phyloP scores from a whole-genome alignment of 2,329 filamentous ascomycete species.

The Immersiporthe knoxdaviesiana region DNA sequence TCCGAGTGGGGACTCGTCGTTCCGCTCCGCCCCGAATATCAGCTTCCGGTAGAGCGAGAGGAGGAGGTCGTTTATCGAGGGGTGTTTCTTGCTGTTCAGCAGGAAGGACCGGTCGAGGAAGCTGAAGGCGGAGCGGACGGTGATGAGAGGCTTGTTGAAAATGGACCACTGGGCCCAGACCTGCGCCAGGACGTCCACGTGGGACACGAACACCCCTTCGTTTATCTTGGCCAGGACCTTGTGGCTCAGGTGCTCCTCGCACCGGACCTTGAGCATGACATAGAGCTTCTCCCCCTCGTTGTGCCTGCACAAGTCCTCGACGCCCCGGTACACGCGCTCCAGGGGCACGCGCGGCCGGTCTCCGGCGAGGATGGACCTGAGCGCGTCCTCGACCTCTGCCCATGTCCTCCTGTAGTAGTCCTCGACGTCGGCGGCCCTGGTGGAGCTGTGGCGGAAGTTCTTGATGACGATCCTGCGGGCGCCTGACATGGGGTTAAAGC shows the following conservation, averaged over 20 bases:
- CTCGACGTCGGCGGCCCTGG: slow-evolving; percentile 63
- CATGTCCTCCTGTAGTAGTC: slow-evolving; percentile 79
- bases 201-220: slow-evolving; percentile 52
- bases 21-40: slow-evolving; percentile 45
- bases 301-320: slow-evolving; percentile 88
- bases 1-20: slow-evolving; percentile 29
- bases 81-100: slow-evolving; percentile 69
- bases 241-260: slow-evolving; percentile 68
- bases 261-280: slow-evolving; percentile 65
- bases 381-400: slow-evolving; percentile 72
- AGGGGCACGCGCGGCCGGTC: slow-evolving; percentile 70
- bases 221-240: slow-evolving; percentile 61
- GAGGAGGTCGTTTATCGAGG: slow-evolving; percentile 80
- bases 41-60: slow-evolving; percentile 73
- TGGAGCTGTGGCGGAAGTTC: slow-evolving; percentile 73
- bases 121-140: slow-evolving; percentile 87
- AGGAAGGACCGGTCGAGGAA: slow-evolving; percentile 92
- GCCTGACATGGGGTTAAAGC: slow-evolving; percentile 74
- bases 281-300: slow-evolving; percentile 72
- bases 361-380: slow-evolving; percentile 73
- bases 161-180: slow-evolving; percentile 67
- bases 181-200: slow-evolving; percentile 65
- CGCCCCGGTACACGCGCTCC: slow-evolving; percentile 85
- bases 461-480: slow-evolving; percentile 91
- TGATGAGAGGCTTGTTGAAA: slow-evolving; percentile 73